Conservation (phyloP, 164 flowering plant genomes). For the Macadamia integrifolia region DNA sequence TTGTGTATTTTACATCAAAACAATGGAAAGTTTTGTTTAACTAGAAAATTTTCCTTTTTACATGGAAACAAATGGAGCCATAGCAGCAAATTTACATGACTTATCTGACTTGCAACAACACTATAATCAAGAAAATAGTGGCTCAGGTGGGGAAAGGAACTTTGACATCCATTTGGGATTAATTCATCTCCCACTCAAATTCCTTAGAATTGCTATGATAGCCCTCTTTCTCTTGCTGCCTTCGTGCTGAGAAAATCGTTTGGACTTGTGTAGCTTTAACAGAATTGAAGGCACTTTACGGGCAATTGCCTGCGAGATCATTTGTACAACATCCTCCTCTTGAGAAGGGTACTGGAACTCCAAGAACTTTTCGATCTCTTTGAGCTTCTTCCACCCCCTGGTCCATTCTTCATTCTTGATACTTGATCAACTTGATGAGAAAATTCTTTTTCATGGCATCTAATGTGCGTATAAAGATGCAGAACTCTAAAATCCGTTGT, state of each 20-base stretch:
- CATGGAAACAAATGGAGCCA: no score
- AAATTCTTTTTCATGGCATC: conserved; percentile 61
- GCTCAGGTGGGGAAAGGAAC: no score
- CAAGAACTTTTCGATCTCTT: conserved; percentile 47
- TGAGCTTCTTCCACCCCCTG: conserved; percentile 53
- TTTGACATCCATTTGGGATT: no score
- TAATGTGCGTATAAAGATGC: conserved; percentile 63
- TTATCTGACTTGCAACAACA: neutral
- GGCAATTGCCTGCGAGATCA: conserved; percentile 81
- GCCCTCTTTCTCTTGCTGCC: neutral
- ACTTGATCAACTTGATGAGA: conserved; percentile 47
- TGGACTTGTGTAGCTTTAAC: conserved; percentile 41
- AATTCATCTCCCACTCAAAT: conserved; percentile 5
- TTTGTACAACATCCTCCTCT: conserved; percentile 71
- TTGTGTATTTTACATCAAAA: no score
- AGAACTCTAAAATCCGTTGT: conserved; percentile 41
- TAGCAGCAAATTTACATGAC: no score
- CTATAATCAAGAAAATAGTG: no score
- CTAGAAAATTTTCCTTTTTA: no score
- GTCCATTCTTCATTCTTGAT: conserved; percentile 69
- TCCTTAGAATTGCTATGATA: conserved; percentile 5
- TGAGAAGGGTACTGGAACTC: conserved; percentile 66
- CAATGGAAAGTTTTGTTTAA: no score
- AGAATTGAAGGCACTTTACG: conserved; percentile 49
- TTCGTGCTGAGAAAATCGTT: conserved; percentile 29